Evolutionary conservation across 495 filamentous ascomycete genomes (phyloP), one percentile per base, ranked within the genome.

Genomic region (Aspergillus baeticus): DNA sequence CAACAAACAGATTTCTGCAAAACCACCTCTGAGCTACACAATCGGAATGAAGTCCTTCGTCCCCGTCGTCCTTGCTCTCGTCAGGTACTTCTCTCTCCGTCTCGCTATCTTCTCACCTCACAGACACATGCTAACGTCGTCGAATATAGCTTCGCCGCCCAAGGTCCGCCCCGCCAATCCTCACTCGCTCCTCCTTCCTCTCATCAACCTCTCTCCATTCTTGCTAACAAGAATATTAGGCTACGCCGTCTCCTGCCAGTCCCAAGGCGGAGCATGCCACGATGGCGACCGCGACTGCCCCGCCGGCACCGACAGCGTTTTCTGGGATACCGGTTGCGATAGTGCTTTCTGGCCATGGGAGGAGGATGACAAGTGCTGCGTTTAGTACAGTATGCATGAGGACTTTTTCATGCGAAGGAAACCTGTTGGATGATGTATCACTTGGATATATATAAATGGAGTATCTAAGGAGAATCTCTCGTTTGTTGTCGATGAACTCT

Each of bases 291-390:
- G 39, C 13, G 51, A 54, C 39, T 54, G 51, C 31, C 51, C 51
- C 17, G 23, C 39, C 21, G 51, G 51, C 6, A 54, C 41, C 10
- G 6, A 10, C 5, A 45, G 39, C 14, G 51, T 54, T 10, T 34
- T 45, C 6, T 54, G 51, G 51, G 51, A 54, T 20, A 36, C 51
- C 11, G 51, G 51, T 15, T 54, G 51, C 20, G 6, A 4, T 15
- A 21, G n/a, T n/a, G 51, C 51, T 2, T n/a, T 6, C 15, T 45
- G 51, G 51, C 41, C 39, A 2, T 54, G 39, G 51, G 17, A 35
- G 17, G 31, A 45, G 2, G 51, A 54, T 54, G 51, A 54, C 21
- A 54, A 45, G 51, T 54, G 51, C 51, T 54, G 51, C 36, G 41
- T 45, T 17, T 53, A 43, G 22, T n/a, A n/a, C n/a, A n/a, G n/a